Conservation (phyloP, 176 grass and related monocot species). For the Puccinellia tenuiflora region DNA sequence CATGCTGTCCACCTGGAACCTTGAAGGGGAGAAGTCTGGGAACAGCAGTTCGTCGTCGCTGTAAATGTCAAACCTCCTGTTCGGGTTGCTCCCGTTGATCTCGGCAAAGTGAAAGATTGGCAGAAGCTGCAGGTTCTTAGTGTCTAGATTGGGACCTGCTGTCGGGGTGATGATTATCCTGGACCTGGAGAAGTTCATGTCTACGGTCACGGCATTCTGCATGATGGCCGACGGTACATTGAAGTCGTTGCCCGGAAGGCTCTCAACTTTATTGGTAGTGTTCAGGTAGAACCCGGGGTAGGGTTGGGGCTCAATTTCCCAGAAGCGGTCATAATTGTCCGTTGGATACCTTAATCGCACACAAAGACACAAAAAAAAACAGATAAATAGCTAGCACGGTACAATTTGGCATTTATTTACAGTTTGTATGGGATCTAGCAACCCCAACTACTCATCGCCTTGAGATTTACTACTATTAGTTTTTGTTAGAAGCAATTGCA, state of each 20-base stretch:
- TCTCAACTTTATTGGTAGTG: neutral
- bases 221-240: neutral
- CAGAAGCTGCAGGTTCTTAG: neutral
- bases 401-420: too few species aligned
- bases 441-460: neutral
- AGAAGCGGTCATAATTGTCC: neutral
- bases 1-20: neutral
- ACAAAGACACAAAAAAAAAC: neutral
- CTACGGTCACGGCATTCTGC: neutral
- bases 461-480: neutral
- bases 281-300: neutral
- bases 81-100: neutral
- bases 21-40: accelerated
- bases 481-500: neutral
- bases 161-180: accelerated
- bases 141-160: accelerated
- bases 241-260: neutral
- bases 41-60: accelerated
- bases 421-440: too few species aligned
- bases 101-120: constrained; percentile 27
- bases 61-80: neutral
- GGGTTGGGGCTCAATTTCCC: neutral
- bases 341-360: neutral
- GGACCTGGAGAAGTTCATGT: neutral
- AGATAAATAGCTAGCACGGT: too few species aligned